Base-by-base conservation (phyloP, 495 filamentous ascomycete species). In the Coniosporium apollinis region DNA sequence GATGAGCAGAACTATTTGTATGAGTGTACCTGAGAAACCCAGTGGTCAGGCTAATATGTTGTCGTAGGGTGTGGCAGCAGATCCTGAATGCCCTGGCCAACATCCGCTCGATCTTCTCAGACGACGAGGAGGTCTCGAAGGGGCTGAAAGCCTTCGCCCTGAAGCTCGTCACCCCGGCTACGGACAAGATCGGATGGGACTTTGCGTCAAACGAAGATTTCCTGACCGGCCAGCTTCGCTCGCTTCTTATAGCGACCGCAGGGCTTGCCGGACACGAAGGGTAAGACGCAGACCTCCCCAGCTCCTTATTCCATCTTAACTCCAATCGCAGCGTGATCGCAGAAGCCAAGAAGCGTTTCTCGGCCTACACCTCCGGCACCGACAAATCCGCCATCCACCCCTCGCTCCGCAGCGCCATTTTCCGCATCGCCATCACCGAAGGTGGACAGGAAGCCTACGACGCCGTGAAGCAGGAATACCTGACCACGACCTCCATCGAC, bases 181-280 rank as follows among this genome's bases (percentile, higher is more conserved):
- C 76, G 9, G 71, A 89, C 43, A 67, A 74, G 37, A 62, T 93
- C 38, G 87, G 89, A 26, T 96, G 87, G 87, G 75, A 85, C 13
- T 80, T 81, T 43, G 56, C 66, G 15, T 44, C 68, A 19, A 63
- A 66, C 22, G 89, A 97, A 37, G 79, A 87, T 50, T 93, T 77
- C 51, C 73, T 94, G 29, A 77, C 66, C 8, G 67, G 71, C 25
- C 75, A 92, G 47, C 65, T 92, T 16, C 81, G 89, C 13, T 78
- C 82, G 42, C 63, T 84, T 17, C 64, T 96, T 29, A 72, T 96
- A 36, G 49, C 64, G 5, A 69, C 74, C 51, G 87, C 84, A 17
- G 77, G 82, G 8, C 59, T 67, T 32, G 74, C 70, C 22, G 77
- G 77, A 1, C 79, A 97, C 48, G 57, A 79, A 50, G 62, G 60